A percentile compares a stretch with the other conserved stretches of the same genome.
Conservation (phyloP, 352 stramenopile species). For the Phytopythium boreale region DNA sequence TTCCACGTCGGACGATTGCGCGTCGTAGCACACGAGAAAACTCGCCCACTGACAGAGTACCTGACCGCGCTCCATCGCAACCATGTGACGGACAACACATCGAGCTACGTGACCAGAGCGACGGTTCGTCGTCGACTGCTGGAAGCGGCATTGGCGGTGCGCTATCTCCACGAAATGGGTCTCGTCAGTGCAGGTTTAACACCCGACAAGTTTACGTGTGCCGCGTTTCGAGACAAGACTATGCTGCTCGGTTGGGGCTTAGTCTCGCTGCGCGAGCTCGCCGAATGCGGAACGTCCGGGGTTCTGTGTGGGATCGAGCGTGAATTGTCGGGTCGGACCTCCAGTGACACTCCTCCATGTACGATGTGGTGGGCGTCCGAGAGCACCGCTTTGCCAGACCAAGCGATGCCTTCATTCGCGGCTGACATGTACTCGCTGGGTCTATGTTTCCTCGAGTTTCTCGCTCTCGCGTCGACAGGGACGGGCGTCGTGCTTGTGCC, state of each 20-base stretch:
- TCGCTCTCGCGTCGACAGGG: not conserved
- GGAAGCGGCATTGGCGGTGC: conserved; percentile 22
- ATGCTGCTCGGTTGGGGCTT: conserved; percentile 1
- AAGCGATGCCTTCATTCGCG: not conserved
- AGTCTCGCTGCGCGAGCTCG: not conserved
- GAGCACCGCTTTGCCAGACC: not conserved
- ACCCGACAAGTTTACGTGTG: not conserved
- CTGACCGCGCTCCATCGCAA: not conserved
- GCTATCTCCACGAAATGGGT: conserved; percentile 23
- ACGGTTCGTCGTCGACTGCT: conserved; percentile 15
- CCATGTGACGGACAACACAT: not conserved
- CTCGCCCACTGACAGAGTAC: conserved; percentile 13
- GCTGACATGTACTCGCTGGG: not conserved
- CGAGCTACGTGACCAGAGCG: not conserved
- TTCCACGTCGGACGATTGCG: conserved; percentile 25
- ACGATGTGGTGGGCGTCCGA: not conserved
- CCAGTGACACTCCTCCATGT: too few relatives aligned
- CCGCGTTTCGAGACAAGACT: not conserved
- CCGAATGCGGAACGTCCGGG: not conserved
- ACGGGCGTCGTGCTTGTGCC: too few relatives aligned
- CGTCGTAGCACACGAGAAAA: conserved; percentile 20
- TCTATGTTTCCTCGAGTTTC: not conserved
- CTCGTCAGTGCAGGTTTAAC: not conserved
- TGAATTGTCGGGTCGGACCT: not conserved
- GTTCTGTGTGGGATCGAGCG: not conserved